A percentile compares a stretch with the other conserved stretches of the same genome.
Conservation (phyloP, 2,329 filamentous ascomycete species). For the Alternaria triticina region DNA sequence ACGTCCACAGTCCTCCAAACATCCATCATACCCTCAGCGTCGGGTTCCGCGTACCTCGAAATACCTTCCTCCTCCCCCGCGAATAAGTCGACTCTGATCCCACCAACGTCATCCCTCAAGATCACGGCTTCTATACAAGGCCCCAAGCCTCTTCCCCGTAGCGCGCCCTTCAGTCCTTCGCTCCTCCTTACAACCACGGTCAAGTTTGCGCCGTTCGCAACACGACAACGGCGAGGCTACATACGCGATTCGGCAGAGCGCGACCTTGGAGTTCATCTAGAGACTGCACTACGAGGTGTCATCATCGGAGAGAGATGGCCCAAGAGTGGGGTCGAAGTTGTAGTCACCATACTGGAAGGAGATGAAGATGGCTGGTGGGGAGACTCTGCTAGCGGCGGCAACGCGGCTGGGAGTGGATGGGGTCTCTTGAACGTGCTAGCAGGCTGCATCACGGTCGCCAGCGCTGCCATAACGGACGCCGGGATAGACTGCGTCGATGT, state of each 20-base stretch:
- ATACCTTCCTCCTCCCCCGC: constrained; percentile 55
- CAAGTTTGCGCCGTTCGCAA: constrained; percentile 96
- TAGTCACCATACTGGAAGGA: constrained; percentile 90
- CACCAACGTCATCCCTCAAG: constrained; percentile 75
- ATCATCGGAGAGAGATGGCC: constrained; percentile 95
- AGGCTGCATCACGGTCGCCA: constrained; percentile 91
- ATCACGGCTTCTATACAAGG: constrained; percentile 93
- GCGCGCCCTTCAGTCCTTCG: constrained; percentile 89
- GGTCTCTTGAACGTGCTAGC: constrained; percentile 90
- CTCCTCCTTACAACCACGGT: constrained; percentile 91
- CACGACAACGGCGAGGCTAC: constrained; percentile 80
- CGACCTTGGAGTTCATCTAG: constrained; percentile 87
- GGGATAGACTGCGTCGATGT: constrained; percentile 95
- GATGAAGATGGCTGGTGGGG: constrained; percentile 80
- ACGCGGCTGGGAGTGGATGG: constrained; percentile 71
- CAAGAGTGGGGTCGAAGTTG: constrained; percentile 96
- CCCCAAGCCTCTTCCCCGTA: constrained; percentile 86
- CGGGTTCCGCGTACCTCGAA: constrained; percentile 87
- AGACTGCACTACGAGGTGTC: constrained; percentile 86
- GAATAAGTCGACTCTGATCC: constrained; percentile 54
- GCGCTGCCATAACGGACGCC: constrained; percentile 90
- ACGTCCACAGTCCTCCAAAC: constrained; percentile 78
- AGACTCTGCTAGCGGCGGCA: constrained; percentile 48
- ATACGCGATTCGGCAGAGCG: constrained; percentile 84
- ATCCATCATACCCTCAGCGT: constrained; percentile 89